Percentiles rank a stretch among this genome's conserved stretches.
These are phyloP conservation scores for Lachnellula occidentalis DNA, from an alignment of 2,329 filamentous ascomycete species.

Conservation along the genomic window DNA sequence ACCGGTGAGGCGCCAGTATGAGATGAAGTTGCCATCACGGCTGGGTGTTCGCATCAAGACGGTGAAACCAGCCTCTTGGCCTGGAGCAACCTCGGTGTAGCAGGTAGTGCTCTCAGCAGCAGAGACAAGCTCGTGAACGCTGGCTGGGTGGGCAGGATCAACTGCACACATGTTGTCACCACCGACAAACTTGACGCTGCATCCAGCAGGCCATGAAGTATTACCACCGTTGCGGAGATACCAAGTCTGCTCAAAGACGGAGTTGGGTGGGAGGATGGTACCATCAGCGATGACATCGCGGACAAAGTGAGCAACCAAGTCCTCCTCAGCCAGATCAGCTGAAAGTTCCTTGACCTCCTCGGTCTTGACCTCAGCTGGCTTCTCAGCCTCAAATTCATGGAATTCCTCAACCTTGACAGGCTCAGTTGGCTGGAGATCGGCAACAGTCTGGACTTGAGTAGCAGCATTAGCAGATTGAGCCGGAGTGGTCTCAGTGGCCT, in stretches of 20 bases:
- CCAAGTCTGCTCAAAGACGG: slow-evolving; percentile 86
- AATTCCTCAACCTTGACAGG: slow-evolving; percentile 32
- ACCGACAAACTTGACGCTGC: slow-evolving; percentile 84
- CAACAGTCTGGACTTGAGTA: slow-evolving; percentile 65
- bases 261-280: slow-evolving; percentile 61
- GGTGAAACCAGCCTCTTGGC: slow-evolving; percentile 73
- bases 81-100: slow-evolving; percentile 61
- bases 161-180: slow-evolving; percentile 96
- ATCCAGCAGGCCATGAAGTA: slow-evolving; percentile 78
- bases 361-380: slow-evolving; percentile 26
- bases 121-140: slow-evolving; percentile 66
- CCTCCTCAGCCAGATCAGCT: slow-evolving; percentile 26
- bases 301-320: slow-evolving; percentile 64
- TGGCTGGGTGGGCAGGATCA: slow-evolving; percentile 73
- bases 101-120: slow-evolving; percentile 81
- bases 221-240: slow-evolving; percentile 80
- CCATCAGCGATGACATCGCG: slow-evolving; percentile 76
- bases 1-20: slow-evolving; percentile 92
- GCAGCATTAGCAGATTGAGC: slow-evolving; percentile 45
- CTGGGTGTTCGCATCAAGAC: slow-evolving; percentile 77
- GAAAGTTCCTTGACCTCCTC: slow-evolving; percentile 31
- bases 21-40: slow-evolving; percentile 75
- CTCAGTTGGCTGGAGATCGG: slow-evolving; percentile 62
- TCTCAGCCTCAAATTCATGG: slow-evolving; percentile 26
- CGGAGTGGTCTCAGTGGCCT: slow-evolving; percentile 46